A percentile compares a stretch with the other conserved stretches of the same genome.
Evolutionary conservation across 2,329 filamentous ascomycete species (phyloP).

Genomic region (Mycosphaerella sp.): DNA sequence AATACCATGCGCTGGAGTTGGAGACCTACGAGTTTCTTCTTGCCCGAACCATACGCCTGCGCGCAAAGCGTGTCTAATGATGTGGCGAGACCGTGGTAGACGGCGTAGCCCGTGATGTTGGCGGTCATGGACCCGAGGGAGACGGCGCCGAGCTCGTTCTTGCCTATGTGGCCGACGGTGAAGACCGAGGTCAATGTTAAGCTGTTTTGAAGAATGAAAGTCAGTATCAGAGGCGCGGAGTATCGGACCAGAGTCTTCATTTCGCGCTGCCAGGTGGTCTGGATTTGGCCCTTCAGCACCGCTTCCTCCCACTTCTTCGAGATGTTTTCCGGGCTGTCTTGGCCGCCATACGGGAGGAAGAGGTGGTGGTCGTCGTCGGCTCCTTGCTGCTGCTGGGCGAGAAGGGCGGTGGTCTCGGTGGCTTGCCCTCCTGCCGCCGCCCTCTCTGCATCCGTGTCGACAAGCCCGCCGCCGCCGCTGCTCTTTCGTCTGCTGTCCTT

Average conservation of each 20-base stretch:
- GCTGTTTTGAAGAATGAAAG: constrained; percentile 45
- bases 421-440: constrained; percentile 10
- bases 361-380: constrained; percentile 26
- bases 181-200: constrained; percentile 45
- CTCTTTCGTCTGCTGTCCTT: constrained; percentile 31
- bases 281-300: constrained; percentile 70
- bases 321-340: constrained; percentile 51
- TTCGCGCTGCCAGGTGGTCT: constrained; percentile 88
- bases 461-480: neutral
- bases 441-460: constrained; percentile 23
- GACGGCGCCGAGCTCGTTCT: constrained; percentile 44
- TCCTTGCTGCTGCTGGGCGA: constrained; percentile 29
- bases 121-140: constrained; percentile 45
- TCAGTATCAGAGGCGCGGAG: constrained; percentile 41
- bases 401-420: constrained; percentile 45
- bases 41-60: constrained; percentile 88
- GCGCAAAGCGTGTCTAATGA: constrained; percentile 87
- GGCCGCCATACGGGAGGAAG: constrained; percentile 39
- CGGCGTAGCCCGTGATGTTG: constrained; percentile 44
- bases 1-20: constrained; percentile 76
- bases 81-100: constrained; percentile 65
- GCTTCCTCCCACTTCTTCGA: constrained; percentile 80
- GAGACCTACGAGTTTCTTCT: constrained; percentile 78
- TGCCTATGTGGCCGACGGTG: constrained; percentile 46
- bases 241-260: constrained; percentile 62